Conservation (phyloP, 2,329 filamentous ascomycete species). For the Venturia nashicola region DNA sequence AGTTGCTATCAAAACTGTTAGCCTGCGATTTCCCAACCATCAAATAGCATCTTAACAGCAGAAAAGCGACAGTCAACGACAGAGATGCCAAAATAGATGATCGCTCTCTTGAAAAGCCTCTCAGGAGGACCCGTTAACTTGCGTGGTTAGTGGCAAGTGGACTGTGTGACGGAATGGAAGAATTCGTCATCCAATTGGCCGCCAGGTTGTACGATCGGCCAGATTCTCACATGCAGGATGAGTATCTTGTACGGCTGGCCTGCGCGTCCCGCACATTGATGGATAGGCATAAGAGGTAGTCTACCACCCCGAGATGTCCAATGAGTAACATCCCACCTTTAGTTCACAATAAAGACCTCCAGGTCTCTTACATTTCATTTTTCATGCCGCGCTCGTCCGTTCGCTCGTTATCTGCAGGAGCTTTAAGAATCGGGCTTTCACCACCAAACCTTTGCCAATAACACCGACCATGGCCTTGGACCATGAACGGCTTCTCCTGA, state of each 20-base stretch:
- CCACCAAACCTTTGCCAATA: neutral
- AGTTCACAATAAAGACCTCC: too few relatives aligned
- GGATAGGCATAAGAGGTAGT: too few relatives aligned
- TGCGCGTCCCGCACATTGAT: too few relatives aligned
- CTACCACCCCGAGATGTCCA: too few relatives aligned
- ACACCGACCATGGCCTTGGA: neutral
- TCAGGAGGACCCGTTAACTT: neutral
- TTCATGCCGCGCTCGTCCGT: too few relatives aligned
- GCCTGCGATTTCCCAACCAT: neutral
- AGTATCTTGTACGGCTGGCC: too few relatives aligned
- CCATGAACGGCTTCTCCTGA: neutral
- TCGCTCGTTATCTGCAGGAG: too few relatives aligned
- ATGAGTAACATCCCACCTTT: too few relatives aligned
- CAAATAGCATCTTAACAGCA: neutral
- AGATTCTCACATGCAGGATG: neutral
- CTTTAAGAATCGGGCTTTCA: neutral
- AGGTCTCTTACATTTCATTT: too few relatives aligned
- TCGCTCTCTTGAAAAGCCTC: neutral
- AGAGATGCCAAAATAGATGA: neutral
- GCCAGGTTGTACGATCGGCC: neutral
- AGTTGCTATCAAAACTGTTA: slow-evolving; percentile 43
- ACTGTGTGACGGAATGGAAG: neutral
- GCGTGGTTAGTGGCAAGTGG: neutral
- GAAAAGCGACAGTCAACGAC: neutral
- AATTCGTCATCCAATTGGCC: neutral